Evolutionary conservation across 441 rosid species (phyloP), one percentile per base, ranked within the genome.

Genomic region (Syzygium syzygioides): DNA sequence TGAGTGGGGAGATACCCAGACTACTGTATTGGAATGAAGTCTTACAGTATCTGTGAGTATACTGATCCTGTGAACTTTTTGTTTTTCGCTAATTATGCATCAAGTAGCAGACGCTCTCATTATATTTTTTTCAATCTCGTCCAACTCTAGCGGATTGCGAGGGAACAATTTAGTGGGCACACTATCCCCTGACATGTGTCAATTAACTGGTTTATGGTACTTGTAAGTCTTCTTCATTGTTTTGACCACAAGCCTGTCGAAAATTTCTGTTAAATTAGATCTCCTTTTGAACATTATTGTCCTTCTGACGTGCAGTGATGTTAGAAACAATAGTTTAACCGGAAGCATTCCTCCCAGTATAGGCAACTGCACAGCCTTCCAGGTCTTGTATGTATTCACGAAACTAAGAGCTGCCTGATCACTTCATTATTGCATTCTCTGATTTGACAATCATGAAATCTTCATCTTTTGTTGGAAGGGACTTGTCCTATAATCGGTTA

Each of bases 1-100:
- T 97, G 86, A 93, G 96, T 88, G 99, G 99, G 85, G 99, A 96
- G 91, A 94, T 97, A 89, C 99, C 99, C 15, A 96, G 98, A 93
- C 97, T 97, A 68, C 91, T 97, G 54, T 97, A 96, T 91, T 97
- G 99, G 99, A 97, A 96, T 91, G 99, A 97, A 93, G 99, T 97
- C 90, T 91, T 97, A 90, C 99, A 97, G 89, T 97, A 96, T 90
- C 96, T 97, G 99, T 97, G 93, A 96, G 99, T 92, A 56, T 34
- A 45, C 53, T 83, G n/a, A 59, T 30, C 54, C 50, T 41, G 80
- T 59, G n/a, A 25, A 37, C 86, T 30, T 9, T 9, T 48, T 23
- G 12, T 85, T 57, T 55, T 53, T 76, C 17, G 14, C 34, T 79
- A 25, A 85, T 56, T 87, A 52, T 34, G 26, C 60, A 76, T 41